Percentiles rank a stretch among this genome's conserved stretches.
These are phyloP conservation scores for Arthrinium phaeospermum DNA, from an alignment of 2,329 filamentous ascomycete species.

Conservation along the genomic window DNA sequence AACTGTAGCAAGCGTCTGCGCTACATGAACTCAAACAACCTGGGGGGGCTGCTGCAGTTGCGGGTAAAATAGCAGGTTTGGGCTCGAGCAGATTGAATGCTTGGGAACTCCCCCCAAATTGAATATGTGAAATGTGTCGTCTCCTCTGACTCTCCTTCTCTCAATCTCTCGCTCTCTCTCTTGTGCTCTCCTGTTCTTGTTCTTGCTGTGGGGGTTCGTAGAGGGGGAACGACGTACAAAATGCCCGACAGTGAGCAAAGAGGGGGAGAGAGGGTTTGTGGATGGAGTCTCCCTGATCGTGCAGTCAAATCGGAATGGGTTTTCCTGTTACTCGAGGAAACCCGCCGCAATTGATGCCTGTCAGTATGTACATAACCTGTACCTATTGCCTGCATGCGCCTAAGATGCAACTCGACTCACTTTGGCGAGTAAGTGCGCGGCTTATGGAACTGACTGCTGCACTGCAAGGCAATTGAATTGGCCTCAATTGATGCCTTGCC, in stretches of 20 bases:
- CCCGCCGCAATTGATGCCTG: constrained; percentile 4
- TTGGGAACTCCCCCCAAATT: background rate
- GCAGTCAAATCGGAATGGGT: constrained; percentile 12
- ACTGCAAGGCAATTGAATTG: background rate
- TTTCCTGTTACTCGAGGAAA: constrained; percentile 7
- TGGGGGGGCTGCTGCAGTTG: background rate
- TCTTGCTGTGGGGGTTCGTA: background rate
- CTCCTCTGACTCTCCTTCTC: background rate
- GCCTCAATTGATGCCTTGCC: background rate
- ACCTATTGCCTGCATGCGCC: constrained; percentile 8
- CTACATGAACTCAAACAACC: constrained; percentile 11
- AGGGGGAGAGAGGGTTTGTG: constrained; percentile 15
- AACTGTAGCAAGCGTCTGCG: background rate
- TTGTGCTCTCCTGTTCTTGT: background rate
- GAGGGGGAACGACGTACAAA: background rate
- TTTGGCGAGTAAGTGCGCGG: constrained; percentile 3
- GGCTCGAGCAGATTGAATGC: background rate
- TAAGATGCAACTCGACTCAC: background rate
- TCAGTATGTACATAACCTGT: constrained; percentile 6
- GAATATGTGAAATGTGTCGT: constrained; percentile 1
- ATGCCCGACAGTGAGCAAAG: constrained; percentile 12
- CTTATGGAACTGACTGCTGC: background rate
- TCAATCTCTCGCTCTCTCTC: background rate
- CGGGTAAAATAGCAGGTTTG: background rate
- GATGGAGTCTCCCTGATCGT: constrained; percentile 10